Evolutionary conservation across 495 filamentous ascomycete genomes (phyloP).

Genomic region (Daldinia childiae): DNA sequence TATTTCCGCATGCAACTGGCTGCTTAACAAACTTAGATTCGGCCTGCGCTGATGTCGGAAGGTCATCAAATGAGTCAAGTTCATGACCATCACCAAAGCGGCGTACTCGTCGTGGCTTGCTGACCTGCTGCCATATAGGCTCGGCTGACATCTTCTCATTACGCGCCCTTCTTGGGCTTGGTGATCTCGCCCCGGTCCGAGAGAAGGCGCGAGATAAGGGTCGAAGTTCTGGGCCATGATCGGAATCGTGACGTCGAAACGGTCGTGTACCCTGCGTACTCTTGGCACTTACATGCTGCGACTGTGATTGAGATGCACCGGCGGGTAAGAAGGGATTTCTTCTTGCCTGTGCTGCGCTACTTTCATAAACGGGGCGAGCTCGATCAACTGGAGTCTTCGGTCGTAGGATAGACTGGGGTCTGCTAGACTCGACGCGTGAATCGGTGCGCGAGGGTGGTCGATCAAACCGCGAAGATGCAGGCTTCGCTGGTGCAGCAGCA

Average conservation of each 20-base stretch:
- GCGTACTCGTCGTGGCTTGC: conserved; percentile 74
- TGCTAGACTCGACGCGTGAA: conserved; percentile 43
- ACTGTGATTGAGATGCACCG: conserved; percentile 75
- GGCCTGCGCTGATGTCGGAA: conserved; percentile 84
- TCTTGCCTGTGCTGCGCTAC: conserved; percentile 60
- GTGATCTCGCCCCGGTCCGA: conserved; percentile 63
- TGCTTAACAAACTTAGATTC: conserved; percentile 86
- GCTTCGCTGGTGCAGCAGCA: conserved; percentile 56
- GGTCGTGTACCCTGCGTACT: conserved; percentile 71
- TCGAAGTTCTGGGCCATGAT: conserved; percentile 63
- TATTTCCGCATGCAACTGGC: conserved; percentile 75
- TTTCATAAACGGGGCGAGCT: conserved; percentile 60
- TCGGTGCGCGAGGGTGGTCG: conserved; percentile 60
- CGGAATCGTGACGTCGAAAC: conserved; percentile 79
- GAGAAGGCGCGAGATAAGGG: conserved; percentile 65
- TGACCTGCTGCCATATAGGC: conserved; percentile 65
- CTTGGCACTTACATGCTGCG: conserved; percentile 81
- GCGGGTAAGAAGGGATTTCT: conserved; percentile 84
- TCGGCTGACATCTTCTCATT: conserved; percentile 54
- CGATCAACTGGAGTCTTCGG: conserved; percentile 79
- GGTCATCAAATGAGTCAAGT: conserved; percentile 90
- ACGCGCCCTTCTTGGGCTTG: conserved; percentile 60
- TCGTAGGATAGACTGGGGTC: conserved; percentile 60
- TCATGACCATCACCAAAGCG: conserved; percentile 94
- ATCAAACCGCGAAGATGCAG: conserved; percentile 57